phyloP scores from a whole-genome alignment of 2,329 filamentous ascomycete genomes.

The Magnaporthales sp. region DNA sequence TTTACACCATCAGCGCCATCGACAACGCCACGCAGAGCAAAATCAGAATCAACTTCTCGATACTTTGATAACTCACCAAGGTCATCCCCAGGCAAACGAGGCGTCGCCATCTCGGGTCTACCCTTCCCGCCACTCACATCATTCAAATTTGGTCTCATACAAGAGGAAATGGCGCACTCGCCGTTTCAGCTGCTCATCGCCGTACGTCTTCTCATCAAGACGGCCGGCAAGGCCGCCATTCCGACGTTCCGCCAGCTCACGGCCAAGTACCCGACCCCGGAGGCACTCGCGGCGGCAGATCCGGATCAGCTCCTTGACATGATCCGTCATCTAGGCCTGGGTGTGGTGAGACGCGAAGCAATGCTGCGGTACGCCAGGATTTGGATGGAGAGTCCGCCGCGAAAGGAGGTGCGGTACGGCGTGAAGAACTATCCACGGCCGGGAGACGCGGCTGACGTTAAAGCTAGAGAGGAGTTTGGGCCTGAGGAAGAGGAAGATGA shows the following conservation, averaged over 20 bases:
- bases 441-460: conserved; percentile 21
- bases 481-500: conserved; percentile 12
- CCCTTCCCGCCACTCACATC: conserved; percentile 61
- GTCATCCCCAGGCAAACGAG: neutral
- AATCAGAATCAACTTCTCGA: conserved; percentile 21
- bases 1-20: conserved; percentile 6
- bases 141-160: conserved; percentile 66
- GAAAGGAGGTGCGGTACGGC: conserved; percentile 41
- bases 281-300: conserved; percentile 37
- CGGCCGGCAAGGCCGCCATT: conserved; percentile 63
- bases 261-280: conserved; percentile 56
- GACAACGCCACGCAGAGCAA: conserved; percentile 10
- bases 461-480: conserved; percentile 17
- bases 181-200: conserved; percentile 77
- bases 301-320: conserved; percentile 46
- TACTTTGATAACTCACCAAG: conserved; percentile 19
- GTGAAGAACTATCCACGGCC: conserved; percentile 36
- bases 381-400: conserved; percentile 60
- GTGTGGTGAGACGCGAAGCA: conserved; percentile 55
- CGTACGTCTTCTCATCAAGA: conserved; percentile 78
- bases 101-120: conserved; percentile 38
- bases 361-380: conserved; percentile 62
- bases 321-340: conserved; percentile 65
- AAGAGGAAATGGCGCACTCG: conserved; percentile 66
- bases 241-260: conserved; percentile 67